Base-by-base conservation (phyloP, 1,284 basidiomycete species). In the Thecaphora thlaspeos region DNA sequence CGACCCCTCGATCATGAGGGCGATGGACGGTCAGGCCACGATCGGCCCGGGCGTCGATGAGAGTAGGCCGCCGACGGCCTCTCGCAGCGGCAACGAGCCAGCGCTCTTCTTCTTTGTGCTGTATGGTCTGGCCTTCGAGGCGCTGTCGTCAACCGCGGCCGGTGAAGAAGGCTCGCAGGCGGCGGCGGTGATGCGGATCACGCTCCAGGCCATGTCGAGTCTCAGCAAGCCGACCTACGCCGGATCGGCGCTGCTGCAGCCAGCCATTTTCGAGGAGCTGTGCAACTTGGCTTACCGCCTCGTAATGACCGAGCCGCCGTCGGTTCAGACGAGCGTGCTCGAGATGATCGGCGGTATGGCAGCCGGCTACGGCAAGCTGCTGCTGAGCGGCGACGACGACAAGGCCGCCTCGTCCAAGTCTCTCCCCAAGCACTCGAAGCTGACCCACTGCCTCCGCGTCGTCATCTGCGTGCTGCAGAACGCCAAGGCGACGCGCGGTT, bases 61-160 rank as follows among this genome's bases (percentile, higher is more conserved):
- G 73, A 15, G 49, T 72, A 0, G 67, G 68, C 22, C 28, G 8
- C 51, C 47, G 15, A 45, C 54, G 19, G 43, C n/a, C 21, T 58
- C 41, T 9, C 41, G 59, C 4, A 61, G 59, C 40, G 38, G 19
- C 22, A 24, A 26, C 21, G 89, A 91, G 55, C 90, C 92, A 0
- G 83, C 86, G 0, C 82, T 86, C 8, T 86, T 90, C 79, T 97
- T 96, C 80, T 91, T 87, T 79, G 84, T 91, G 15, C 78, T 96
- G 12, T 96, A 95, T 73, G 94, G 94, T 12, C 83, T 98, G 19
- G 87, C 94, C 0, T 96, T 90, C 65, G 94, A 98, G 77, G 86
- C 90, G 0, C 81, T 97, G 11, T 81, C 85, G 23, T 79, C 83
- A 74, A 40, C 72, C 80, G 11, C 79, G 78, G 36, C 71, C 79